phyloP scores from a whole-genome alignment of 2,329 filamentous ascomycete genomes.

The Clonostachys rhizophaga region DNA sequence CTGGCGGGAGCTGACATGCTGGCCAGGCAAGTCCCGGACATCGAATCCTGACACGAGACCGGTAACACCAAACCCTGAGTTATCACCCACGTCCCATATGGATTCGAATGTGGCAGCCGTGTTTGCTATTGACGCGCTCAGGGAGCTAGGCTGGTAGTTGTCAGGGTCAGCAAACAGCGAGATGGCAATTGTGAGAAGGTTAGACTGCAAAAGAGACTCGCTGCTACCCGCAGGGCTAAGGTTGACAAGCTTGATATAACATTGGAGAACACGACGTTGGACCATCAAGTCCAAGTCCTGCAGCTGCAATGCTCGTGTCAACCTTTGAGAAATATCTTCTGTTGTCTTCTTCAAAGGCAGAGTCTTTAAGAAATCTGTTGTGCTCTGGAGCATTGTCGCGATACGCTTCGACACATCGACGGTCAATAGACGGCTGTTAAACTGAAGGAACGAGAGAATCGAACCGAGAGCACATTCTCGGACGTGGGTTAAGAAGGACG shows the following conservation, averaged over 20 bases:
- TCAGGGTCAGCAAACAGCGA: slow-evolving; percentile 92
- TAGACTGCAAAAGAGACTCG: slow-evolving; percentile 85
- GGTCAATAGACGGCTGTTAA: slow-evolving; percentile 86
- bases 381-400: slow-evolving; percentile 92
- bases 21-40: slow-evolving; percentile 64
- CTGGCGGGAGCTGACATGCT: slow-evolving; percentile 48
- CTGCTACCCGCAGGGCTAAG: slow-evolving; percentile 80
- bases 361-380: slow-evolving; percentile 81
- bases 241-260: slow-evolving; percentile 87
- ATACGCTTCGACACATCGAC: slow-evolving; percentile 92
- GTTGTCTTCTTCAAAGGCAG: slow-evolving; percentile 78
- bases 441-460: slow-evolving; percentile 87
- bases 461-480: slow-evolving; percentile 91
- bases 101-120: slow-evolving; percentile 87
- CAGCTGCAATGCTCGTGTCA: slow-evolving; percentile 82
- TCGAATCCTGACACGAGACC: slow-evolving; percentile 77
- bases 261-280: slow-evolving; percentile 86
- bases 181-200: slow-evolving; percentile 82
- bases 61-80: slow-evolving; percentile 90
- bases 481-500: slow-evolving; percentile 90
- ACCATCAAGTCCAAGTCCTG: slow-evolving; percentile 92
- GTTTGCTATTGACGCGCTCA: slow-evolving; percentile 88
- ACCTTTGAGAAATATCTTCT: slow-evolving; percentile 79
- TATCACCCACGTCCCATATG: slow-evolving; percentile 93
- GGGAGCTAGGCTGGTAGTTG: slow-evolving; percentile 75